A percentile compares a stretch with the other conserved stretches of the same genome.
phyloP scores from a whole-genome alignment of 768 basidiomycete species.

The Lentinula boryana region DNA sequence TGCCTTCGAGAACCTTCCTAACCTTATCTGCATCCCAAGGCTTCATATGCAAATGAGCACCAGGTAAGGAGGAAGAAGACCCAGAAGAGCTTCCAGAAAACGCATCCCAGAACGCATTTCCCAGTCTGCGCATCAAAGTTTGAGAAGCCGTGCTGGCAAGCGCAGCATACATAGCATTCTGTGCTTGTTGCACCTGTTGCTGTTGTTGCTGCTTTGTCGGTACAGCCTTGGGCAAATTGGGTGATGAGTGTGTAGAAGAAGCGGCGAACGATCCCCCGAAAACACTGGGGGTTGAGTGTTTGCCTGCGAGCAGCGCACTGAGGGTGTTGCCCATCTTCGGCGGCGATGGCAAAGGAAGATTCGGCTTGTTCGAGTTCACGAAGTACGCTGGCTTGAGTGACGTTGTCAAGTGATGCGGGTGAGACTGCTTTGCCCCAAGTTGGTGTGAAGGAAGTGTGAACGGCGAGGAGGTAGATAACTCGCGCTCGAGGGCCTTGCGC shows the following conservation, averaged over 20 bases:
- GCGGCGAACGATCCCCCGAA: conserved; percentile 10
- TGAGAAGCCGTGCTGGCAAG: conserved; percentile 74
- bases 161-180: conserved; percentile 38
- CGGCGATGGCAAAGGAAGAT: conserved; percentile 19
- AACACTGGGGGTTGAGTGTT: conserved; percentile 25
- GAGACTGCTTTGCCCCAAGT: background rate
- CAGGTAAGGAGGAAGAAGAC: conserved; percentile 18
- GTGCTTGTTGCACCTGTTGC: conserved; percentile 20
- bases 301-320: conserved; percentile 35
- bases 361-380: conserved; percentile 15
- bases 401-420: background rate
- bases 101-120: conserved; percentile 83
- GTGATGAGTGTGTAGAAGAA: background rate
- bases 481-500: conserved; percentile 6
- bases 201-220: conserved; percentile 12
- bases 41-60: conserved; percentile 9
- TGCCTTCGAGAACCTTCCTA: conserved; percentile 73
- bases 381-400: conserved; percentile 28
- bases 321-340: conserved; percentile 8
- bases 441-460: conserved; percentile 7
- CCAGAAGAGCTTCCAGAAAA: conserved; percentile 50
- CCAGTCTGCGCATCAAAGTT: conserved; percentile 66
- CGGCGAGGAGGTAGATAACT: background rate
- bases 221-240: background rate
- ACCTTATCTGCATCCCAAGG: conserved; percentile 76